Conservation (phyloP, 2,329 filamentous ascomycete species). For the Dothidotthia symphoricarpi region DNA sequence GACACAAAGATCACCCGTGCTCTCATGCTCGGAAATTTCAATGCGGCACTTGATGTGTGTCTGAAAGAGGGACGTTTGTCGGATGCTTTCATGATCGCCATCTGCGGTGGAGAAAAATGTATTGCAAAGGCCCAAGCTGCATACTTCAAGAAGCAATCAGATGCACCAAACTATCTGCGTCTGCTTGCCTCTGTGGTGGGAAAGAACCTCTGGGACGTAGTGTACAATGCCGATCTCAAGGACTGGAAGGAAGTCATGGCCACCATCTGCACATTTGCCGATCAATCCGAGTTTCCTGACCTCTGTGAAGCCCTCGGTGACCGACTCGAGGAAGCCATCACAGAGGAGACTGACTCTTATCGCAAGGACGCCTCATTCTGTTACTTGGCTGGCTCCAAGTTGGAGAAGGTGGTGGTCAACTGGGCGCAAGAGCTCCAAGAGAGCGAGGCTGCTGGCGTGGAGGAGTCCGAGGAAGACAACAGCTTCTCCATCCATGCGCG, state of each 20-base stretch:
- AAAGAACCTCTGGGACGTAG: slow-evolving; percentile 97
- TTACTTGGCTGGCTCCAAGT: slow-evolving; percentile 89
- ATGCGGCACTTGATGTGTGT: slow-evolving; percentile 84
- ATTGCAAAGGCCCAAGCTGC: slow-evolving; percentile 91
- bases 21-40: slow-evolving; percentile 85
- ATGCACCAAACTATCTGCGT: slow-evolving; percentile 86
- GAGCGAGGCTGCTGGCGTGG: slow-evolving; percentile 70
- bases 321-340: slow-evolving; percentile 70
- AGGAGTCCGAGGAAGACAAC: slow-evolving; percentile 68
- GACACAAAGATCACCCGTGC: slow-evolving; percentile 86
- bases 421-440: slow-evolving; percentile 91
- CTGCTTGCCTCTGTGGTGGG: slow-evolving; percentile 87
- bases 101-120: slow-evolving; percentile 89
- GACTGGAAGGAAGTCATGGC: slow-evolving; percentile 99
- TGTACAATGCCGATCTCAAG: slow-evolving; percentile 88
- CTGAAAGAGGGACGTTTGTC: slow-evolving; percentile 86
- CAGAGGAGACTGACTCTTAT: slow-evolving; percentile 50
- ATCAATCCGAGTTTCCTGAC: slow-evolving; percentile 86
- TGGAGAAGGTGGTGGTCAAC: slow-evolving; percentile 94
- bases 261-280: slow-evolving; percentile 90
- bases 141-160: slow-evolving; percentile 80
- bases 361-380: slow-evolving; percentile 95
- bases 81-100: slow-evolving; percentile 96
- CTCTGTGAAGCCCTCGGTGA: slow-evolving; percentile 94
- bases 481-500: slow-evolving; percentile 89